Conservation (phyloP, 2,329 filamentous ascomycete genomes). For the Aspergillus nomiae region DNA sequence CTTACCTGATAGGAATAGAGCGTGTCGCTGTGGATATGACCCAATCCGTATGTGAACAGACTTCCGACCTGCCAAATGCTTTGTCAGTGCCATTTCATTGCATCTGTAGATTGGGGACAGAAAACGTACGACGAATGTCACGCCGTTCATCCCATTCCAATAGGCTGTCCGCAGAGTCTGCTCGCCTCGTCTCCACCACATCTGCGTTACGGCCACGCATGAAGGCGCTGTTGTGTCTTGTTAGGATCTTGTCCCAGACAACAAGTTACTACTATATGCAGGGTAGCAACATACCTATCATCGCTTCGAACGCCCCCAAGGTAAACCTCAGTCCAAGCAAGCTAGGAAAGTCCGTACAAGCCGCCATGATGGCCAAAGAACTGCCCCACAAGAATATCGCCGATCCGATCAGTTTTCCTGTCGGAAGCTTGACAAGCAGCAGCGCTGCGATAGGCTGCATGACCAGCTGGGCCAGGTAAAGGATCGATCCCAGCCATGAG, state of each 20-base stretch:
- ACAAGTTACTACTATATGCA: not conserved
- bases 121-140: conserved; percentile 52
- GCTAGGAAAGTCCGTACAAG: conserved; percentile 51
- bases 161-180: conserved; percentile 59
- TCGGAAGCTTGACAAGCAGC: conserved; percentile 45
- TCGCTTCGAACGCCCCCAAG: conserved; percentile 41
- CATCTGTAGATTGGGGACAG: not conserved
- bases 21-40: conserved; percentile 54
- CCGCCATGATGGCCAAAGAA: conserved; percentile 54
- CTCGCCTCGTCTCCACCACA: conserved; percentile 64
- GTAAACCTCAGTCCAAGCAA: conserved; percentile 50
- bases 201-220: conserved; percentile 60
- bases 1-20: conserved; percentile 38
- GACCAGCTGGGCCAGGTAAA: conserved; percentile 62
- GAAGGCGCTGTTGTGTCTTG: conserved; percentile 41
- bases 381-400: conserved; percentile 59
- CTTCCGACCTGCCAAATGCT: conserved; percentile 44
- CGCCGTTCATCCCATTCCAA: conserved; percentile 65
- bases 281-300: conserved; percentile 19
- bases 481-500: conserved; percentile 64
- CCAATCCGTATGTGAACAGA: conserved; percentile 60
- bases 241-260: not conserved
- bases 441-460: conserved; percentile 60
- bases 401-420: conserved; percentile 55
- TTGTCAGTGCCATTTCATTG: not conserved